A percentile compares a stretch with the other conserved stretches of the same genome.
These are phyloP conservation scores for Cercospora sojina DNA, from an alignment of 2,329 filamentous ascomycete species.

Conservation along the genomic window DNA sequence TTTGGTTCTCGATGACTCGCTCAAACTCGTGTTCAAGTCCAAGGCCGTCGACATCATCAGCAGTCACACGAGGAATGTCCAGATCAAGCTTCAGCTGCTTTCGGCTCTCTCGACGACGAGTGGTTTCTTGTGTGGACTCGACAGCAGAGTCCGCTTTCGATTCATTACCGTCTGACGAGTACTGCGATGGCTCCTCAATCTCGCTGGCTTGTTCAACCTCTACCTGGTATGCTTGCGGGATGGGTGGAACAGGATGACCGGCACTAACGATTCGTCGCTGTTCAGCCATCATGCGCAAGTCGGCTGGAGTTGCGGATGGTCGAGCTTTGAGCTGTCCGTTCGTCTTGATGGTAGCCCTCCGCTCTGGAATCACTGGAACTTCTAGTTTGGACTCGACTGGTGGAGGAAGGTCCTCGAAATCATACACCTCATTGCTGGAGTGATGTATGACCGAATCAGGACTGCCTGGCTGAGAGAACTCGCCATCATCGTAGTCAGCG, in stretches of 20 bases:
- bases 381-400: slow-evolving; percentile 20
- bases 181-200: slow-evolving; percentile 26
- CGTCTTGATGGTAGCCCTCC: slow-evolving; percentile 83
- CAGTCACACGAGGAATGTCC: slow-evolving; percentile 73
- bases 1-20: slow-evolving; percentile 91
- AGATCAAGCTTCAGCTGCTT: slow-evolving; percentile 44
- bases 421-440: slow-evolving; percentile 48
- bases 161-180: slow-evolving; percentile 30
- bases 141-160: slow-evolving; percentile 34
- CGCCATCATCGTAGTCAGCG: slow-evolving; percentile 24
- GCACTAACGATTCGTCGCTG: slow-evolving; percentile 81
- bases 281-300: slow-evolving; percentile 80
- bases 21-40: slow-evolving; percentile 92
- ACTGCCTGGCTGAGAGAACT: slow-evolving; percentile 55
- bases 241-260: slow-evolving; percentile 48
- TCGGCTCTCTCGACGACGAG: slow-evolving; percentile 24
- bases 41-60: slow-evolving; percentile 72
- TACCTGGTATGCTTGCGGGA: slow-evolving; percentile 33
- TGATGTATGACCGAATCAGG: slow-evolving; percentile 90
- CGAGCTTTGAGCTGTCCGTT: slow-evolving; percentile 83
- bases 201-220: slow-evolving; percentile 23
- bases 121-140: slow-evolving; percentile 20
- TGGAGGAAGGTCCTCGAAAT: slow-evolving; percentile 22
- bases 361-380: slow-evolving; percentile 64
- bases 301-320: slow-evolving; percentile 81